Conservation (phyloP, 2,329 filamentous ascomycete genomes). For the Beauveria brongniartii region DNA sequence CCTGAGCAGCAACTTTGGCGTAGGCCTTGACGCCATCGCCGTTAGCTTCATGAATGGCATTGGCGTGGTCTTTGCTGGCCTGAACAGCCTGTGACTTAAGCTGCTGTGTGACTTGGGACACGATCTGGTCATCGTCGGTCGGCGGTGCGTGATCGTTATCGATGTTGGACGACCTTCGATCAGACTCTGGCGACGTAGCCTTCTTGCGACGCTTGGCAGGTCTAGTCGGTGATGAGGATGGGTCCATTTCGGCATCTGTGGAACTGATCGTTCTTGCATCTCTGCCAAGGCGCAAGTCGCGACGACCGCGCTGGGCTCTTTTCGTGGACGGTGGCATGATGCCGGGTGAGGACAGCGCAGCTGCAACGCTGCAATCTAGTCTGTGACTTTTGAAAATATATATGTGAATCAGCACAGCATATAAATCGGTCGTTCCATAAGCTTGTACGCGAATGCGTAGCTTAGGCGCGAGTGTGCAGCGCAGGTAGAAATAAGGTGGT, state of each 20-base stretch:
- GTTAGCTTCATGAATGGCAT: conserved; percentile 54
- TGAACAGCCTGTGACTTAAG: conserved; percentile 44
- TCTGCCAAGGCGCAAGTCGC: conserved; percentile 31
- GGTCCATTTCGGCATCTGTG: conserved; percentile 32
- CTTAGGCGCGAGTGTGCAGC: neutral
- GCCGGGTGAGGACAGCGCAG: conserved; percentile 1
- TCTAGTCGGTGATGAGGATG: conserved; percentile 53
- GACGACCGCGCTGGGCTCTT: conserved; percentile 28
- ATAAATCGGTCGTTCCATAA: neutral
- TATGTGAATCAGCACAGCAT: neutral
- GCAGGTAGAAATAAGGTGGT: neutral
- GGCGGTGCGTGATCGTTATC: conserved; percentile 30
- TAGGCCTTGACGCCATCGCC: conserved; percentile 62
- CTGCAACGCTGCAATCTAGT: neutral
- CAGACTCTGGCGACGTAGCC: conserved; percentile 19
- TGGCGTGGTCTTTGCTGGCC: conserved; percentile 54
- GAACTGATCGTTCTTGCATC: conserved; percentile 18
- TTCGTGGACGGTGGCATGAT: conserved; percentile 32
- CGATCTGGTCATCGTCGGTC: conserved; percentile 47
- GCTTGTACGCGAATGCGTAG: neutral
- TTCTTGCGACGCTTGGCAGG: conserved; percentile 59
- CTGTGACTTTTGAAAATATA: neutral
- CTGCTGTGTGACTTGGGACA: conserved; percentile 47
- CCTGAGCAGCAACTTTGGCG: conserved; percentile 71
- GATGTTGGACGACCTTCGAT: conserved; percentile 11